Percentiles rank a stretch among this genome's conserved stretches.
Evolutionary conservation across 176 grass and related monocot genomes (phyloP).

Genomic region (Aegilops tauschii): DNA sequence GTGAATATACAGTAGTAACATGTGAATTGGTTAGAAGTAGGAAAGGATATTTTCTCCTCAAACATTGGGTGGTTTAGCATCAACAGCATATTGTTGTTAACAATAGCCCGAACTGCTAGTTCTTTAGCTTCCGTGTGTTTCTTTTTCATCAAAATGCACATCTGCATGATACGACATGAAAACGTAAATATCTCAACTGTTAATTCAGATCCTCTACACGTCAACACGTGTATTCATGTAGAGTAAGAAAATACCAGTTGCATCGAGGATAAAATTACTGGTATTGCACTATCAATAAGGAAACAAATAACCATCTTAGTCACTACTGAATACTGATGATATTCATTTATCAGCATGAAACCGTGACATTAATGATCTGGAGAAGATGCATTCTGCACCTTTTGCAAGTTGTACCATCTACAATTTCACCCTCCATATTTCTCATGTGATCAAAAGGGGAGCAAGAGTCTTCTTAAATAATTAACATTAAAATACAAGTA

Average conservation of each 20-base stretch:
- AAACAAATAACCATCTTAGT: constrained; percentile 3
- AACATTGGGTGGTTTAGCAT: constrained; percentile 95
- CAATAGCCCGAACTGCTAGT: constrained; percentile 71
- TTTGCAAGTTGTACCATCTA: constrained; percentile 3
- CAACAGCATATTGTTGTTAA: constrained; percentile 82
- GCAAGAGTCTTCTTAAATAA: background rate
- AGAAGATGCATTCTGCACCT: constrained; percentile 13
- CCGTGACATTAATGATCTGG: background rate
- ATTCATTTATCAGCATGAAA: constrained; percentile 3
- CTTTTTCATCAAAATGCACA: constrained; percentile 81
- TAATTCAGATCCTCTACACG: background rate
- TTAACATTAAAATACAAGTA: background rate
- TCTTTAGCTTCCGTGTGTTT: constrained; percentile 92
- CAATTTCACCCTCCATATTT: background rate
- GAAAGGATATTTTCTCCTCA: constrained; percentile 97
- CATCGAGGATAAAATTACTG: background rate
- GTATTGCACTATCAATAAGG: background rate
- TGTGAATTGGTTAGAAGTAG: constrained; percentile 30
- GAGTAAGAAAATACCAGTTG: background rate
- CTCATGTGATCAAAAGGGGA: background rate
- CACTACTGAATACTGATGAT: no score
- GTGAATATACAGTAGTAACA: constrained; percentile 23
- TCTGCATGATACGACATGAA: constrained; percentile 50
- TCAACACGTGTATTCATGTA: background rate
- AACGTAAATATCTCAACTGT: constrained; percentile 7